A percentile compares a stretch with the other conserved stretches of the same genome.
Conservation (phyloP, 2,329 filamentous ascomycete species). For the Cladophialophora carrionii region DNA sequence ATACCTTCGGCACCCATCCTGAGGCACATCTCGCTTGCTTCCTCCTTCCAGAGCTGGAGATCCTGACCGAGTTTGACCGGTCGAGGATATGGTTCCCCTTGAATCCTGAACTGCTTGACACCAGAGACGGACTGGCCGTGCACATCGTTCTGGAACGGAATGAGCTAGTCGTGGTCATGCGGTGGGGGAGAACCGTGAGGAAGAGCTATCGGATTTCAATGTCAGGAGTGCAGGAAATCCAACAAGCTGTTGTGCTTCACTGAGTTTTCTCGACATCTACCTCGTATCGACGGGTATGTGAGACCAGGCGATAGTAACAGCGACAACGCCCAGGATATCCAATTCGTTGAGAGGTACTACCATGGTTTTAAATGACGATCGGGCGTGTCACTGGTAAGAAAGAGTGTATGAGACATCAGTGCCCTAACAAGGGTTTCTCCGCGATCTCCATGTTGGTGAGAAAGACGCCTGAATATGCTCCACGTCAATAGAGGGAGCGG, state of each 20-base stretch:
- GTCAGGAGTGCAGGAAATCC: neutral
- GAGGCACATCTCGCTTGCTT: conserved; percentile 14
- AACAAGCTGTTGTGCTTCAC: neutral
- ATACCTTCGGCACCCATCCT: neutral
- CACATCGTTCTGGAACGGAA: conserved; percentile 6
- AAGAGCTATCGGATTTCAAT: neutral
- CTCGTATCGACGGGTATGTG: neutral
- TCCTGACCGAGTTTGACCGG: conserved; percentile 13
- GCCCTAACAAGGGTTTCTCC: too few relatives aligned
- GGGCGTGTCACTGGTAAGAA: neutral
- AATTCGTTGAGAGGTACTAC: neutral
- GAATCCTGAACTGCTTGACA: conserved; percentile 10
- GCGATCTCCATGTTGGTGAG: too few relatives aligned
- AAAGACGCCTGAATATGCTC: too few relatives aligned
- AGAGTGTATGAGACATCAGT: neutral
- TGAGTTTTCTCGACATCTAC: neutral
- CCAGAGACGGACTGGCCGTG: conserved; percentile 6
- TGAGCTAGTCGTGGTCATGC: neutral
- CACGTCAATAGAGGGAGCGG: too few relatives aligned
- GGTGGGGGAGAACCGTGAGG: neutral
- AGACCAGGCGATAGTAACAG: neutral
- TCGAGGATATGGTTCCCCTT: conserved; percentile 12
- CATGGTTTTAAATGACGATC: neutral
- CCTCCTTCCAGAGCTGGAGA: conserved; percentile 12
- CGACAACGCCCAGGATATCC: neutral